phyloP scores from a whole-genome alignment of 331 rosid genomes.

The Dryas integrifolia region DNA sequence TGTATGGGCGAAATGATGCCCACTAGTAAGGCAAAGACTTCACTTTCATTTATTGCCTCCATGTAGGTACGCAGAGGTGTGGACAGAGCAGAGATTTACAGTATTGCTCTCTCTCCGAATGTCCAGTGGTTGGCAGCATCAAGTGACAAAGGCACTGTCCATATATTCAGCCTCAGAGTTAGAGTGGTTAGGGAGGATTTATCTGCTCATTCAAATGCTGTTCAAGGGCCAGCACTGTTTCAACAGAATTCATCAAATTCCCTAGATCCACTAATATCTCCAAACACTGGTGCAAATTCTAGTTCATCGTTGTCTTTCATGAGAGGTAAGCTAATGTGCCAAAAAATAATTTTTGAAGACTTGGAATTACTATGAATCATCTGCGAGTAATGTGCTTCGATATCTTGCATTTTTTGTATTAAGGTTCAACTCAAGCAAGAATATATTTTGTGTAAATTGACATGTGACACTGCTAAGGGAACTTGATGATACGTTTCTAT shows the following conservation, averaged over 20 bases:
- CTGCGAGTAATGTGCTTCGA: conserved; percentile 17
- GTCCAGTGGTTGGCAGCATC: conserved; percentile 94
- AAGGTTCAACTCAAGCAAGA: background rate
- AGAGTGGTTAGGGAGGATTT: conserved; percentile 68
- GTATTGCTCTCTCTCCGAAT: conserved; percentile 76
- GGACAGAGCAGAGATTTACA: conserved; percentile 83
- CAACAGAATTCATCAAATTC: conserved; percentile 76
- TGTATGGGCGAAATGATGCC: background rate
- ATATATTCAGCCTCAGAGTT: conserved; percentile 80
- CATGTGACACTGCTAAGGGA: background rate
- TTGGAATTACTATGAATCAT: conserved; percentile 12
- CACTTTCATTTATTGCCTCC: conserved; percentile 3
- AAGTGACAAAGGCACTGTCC: conserved; percentile 92
- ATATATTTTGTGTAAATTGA: background rate
- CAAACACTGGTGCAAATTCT: conserved; percentile 74
- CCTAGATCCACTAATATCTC: conserved; percentile 69
- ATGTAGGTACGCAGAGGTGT: conserved; percentile 86
- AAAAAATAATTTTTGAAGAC: conserved; percentile 4
- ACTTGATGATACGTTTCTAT: background rate
- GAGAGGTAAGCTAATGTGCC: conserved; percentile 61
- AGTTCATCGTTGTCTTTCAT: conserved; percentile 83
- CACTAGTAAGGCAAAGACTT: background rate
- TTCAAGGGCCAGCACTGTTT: conserved; percentile 52
- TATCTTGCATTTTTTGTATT: conserved; percentile 19
- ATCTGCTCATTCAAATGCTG: conserved; percentile 32